Base-by-base conservation (phyloP, 495 filamentous ascomycete genomes). In the Platismatia glauca region DNA sequence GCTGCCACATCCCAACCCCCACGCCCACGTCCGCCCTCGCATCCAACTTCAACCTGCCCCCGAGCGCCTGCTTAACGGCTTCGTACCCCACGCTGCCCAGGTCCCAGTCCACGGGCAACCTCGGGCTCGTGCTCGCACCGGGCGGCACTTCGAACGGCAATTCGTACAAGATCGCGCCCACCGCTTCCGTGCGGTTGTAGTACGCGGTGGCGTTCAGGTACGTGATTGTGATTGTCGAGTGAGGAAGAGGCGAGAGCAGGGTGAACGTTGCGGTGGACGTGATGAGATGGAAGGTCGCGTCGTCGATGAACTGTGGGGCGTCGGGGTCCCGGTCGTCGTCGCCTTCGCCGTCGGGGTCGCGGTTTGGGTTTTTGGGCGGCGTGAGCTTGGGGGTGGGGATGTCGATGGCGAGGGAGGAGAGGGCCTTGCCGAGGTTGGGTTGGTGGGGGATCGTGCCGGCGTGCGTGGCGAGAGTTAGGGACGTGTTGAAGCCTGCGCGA, bases 261-360 rank as follows among this genome's bases (percentile, higher is more conserved):
- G 83, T 86, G 77, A 98, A 96, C 6, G 87, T 82, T 33, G 91
- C 93, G 1, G 89, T 93, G 15, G 89, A 94, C 34, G 89, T 89
- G 66, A 90, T 81, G 65, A 98, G 68, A 74, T 96, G 90, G 69
- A 90, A 80, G 64, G 86, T 93, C 38, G 91, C 89, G 66, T 89
- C 89, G 72, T 87, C 81, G 58, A 97, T 91, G 69, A 96, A 96
- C 63, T 81, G 82, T 0, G 73, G 72, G 4, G 63, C 69, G 35
- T 68, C 44, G n/a, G 78, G 69, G 58, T 76, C 71, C 20, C 73
- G 69, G 41, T 79, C 76, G 33, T 75, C 72, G 52, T 68, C 65
- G 20, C 80, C 75, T 33, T 79, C 78, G 56, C 78, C 73, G 15
- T 75, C 72, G 39, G 77, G 72, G 35, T 66, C 71, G 48, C 72